These are phyloP conservation scores for Pyrus betulifolia DNA, from an alignment of 306 rosid species.

Conservation along the genomic window DNA sequence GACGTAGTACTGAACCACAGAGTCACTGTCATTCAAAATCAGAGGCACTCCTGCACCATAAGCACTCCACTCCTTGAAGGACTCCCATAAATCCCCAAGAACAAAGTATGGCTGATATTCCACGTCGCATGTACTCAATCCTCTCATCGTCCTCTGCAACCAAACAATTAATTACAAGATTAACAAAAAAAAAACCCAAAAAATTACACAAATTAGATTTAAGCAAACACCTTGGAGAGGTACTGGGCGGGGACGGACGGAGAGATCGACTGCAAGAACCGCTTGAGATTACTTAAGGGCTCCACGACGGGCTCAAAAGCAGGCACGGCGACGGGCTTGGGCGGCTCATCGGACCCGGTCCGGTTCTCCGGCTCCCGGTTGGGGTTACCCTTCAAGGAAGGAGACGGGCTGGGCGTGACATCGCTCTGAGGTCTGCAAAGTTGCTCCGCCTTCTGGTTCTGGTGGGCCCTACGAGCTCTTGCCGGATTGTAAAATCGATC, in stretches of 20 bases:
- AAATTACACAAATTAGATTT: neutral
- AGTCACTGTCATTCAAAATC: conserved; percentile 56
- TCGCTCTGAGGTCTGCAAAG: conserved; percentile 51
- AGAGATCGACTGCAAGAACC: conserved; percentile 58
- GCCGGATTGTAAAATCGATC: conserved; percentile 55
- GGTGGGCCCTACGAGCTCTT: conserved; percentile 43
- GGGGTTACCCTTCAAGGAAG: neutral
- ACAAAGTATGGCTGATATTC: conserved; percentile 69
- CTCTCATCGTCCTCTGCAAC: conserved; percentile 55
- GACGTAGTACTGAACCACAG: conserved; percentile 76
- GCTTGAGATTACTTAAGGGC: conserved; percentile 58
- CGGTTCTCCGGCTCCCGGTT: conserved; percentile 36
- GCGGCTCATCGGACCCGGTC: conserved; percentile 25
- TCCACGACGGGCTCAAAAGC: conserved; percentile 22
- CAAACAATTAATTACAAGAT: neutral
- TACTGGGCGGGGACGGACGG: conserved; percentile 61
- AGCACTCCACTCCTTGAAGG: conserved; percentile 90
- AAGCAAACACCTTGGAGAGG: conserved; percentile 48
- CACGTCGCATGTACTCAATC: conserved; percentile 31
- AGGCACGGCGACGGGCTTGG: conserved; percentile 23
- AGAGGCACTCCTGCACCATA: conserved; percentile 95
- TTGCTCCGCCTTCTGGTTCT: conserved; percentile 30
- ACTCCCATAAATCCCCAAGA: conserved; percentile 82
- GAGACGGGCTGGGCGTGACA: conserved; percentile 26
- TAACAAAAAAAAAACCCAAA: neutral